phyloP scores from a whole-genome alignment of 2,329 filamentous ascomycete genomes.

The Dactylonectria macrodidyma region DNA sequence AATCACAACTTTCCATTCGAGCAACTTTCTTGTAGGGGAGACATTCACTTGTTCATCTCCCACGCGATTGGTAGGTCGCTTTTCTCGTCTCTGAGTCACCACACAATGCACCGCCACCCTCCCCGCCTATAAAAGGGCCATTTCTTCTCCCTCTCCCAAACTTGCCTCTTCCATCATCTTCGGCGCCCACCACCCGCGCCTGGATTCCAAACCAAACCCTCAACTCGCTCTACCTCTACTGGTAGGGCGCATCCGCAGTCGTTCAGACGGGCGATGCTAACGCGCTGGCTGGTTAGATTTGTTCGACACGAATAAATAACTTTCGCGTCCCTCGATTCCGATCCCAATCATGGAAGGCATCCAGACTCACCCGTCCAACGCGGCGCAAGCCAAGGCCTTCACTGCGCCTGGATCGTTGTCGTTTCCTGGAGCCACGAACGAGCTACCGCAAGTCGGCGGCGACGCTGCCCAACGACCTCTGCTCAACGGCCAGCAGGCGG shows the following conservation, averaged over 20 bases:
- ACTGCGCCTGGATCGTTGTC: conserved; percentile 93
- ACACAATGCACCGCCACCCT: conserved; percentile 37
- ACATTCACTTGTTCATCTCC: conserved; percentile 99
- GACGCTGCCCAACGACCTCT: conserved; percentile 60
- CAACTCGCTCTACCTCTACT: conserved; percentile 36
- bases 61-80: conserved; percentile 74
- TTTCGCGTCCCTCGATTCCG: conserved; percentile 41
- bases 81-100: conserved; percentile 43
- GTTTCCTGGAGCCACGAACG: conserved; percentile 87
- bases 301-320: conserved; percentile 48
- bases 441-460: conserved; percentile 80
- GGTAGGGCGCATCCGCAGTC: conserved; percentile 38
- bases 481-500: conserved; percentile 68
- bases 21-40: conserved; percentile 77
- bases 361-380: conserved; percentile 91
- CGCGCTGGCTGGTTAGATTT: conserved; percentile 49
- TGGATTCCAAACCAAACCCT: conserved; percentile 22
- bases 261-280: conserved; percentile 45
- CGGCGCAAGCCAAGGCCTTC: conserved; percentile 95
- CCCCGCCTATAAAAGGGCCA: conserved; percentile 45
- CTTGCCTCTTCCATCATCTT: conserved; percentile 42
- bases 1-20: conserved; percentile 43
- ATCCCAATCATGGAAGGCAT: conserved; percentile 83
- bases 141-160: conserved; percentile 42
- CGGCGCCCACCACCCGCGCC: conserved; percentile 26